Conservation (phyloP, 2,329 filamentous ascomycete species). For the Aschersonia sp. region DNA sequence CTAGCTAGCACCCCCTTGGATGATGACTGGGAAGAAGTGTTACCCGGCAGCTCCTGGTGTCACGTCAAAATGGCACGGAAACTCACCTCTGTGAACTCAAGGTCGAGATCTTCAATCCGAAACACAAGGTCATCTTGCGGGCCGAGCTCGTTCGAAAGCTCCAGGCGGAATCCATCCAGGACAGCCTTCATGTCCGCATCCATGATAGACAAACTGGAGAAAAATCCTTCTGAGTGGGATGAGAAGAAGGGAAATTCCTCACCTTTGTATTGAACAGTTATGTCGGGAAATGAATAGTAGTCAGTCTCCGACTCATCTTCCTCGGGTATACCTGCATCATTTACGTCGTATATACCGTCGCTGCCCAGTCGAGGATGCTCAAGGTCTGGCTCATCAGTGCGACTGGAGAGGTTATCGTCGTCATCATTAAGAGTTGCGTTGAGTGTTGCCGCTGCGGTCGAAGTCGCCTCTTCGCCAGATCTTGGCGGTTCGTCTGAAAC, state of each 20-base stretch:
- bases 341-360: neutral
- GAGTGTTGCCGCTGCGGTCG: no score
- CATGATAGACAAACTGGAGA: slow-evolving; percentile 25
- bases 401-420: neutral
- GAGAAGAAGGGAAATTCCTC: slow-evolving; percentile 28
- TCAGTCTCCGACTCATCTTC: slow-evolving; percentile 4
- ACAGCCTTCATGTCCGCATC: slow-evolving; percentile 29
- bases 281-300: slow-evolving; percentile 16
- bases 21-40: slow-evolving; percentile 15
- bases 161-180: slow-evolving; percentile 27
- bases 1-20: slow-evolving; percentile 17
- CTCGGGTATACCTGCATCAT: neutral
- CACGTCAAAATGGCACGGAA: slow-evolving; percentile 10
- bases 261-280: slow-evolving; percentile 27
- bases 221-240: slow-evolving; percentile 23
- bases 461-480: neutral
- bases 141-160: slow-evolving; percentile 29
- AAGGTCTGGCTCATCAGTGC: neutral
- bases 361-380: neutral
- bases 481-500: neutral
- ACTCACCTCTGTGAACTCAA: slow-evolving; percentile 37
- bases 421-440: neutral
- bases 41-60: no score
- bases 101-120: slow-evolving; percentile 34
- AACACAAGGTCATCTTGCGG: slow-evolving; percentile 33